Evolutionary conservation across 305 asterid species (phyloP), one percentile per base, ranked within the genome.

Genomic region (Andrographis paniculata): DNA sequence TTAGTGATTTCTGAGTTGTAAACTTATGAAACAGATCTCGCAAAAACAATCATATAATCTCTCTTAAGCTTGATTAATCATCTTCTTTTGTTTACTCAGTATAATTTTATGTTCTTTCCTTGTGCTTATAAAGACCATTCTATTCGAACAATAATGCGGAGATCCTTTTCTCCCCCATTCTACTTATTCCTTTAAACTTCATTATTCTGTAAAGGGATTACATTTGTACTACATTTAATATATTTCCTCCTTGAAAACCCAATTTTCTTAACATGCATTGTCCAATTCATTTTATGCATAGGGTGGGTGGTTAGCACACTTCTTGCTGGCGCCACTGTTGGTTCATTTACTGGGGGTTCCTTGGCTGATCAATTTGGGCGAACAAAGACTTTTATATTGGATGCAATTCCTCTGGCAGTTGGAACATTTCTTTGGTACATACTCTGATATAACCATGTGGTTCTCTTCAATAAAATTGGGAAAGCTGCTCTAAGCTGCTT

Each of bases 281-380:
- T 54, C n/a, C 14, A 21, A 41, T 42, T 58, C 1, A 4, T 20
- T 53, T 30, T 22, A 52, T 16, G 21, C 37, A 45, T 61, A 89
- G 98, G 98, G 22, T 89, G 98, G 95, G 73, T 89, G 60, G 98
- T 89, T 45, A 89, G 98, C 64, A 57, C 96, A 36, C 78, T 78
- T 75, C 95, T 89, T 22, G 98, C 98, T 63, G 98, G 94, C 44
- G 98, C 98, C 44, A 83, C 95, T 33, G 74, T 86, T 49, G 98
- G 96, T 67, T 89, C 96, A 41, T 86, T 89, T 66, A 82, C 96
- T 58, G 96, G 98, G 57, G 98, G 98, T 68, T 56, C 87, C 52
- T 67, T 89, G 75, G 96, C 96, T 30, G 96, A 89, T 69, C 67
- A 78, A 65, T 89, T 86, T 70, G 98, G 98, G 57, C 70, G 98